phyloP scores from a whole-genome alignment of 495 filamentous ascomycete species.

The Glonium stellatum region DNA sequence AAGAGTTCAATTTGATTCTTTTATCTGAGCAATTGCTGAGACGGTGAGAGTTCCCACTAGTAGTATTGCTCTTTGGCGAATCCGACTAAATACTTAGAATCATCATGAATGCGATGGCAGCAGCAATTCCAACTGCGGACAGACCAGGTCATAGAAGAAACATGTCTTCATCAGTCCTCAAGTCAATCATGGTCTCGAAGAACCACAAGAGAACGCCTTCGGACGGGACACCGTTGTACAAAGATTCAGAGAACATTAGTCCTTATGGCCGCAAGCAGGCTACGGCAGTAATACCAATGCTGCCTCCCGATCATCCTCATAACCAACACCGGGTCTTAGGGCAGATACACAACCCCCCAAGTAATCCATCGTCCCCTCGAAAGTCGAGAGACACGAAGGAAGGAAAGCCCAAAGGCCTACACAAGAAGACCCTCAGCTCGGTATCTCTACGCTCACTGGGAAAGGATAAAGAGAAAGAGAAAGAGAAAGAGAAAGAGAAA shows the following conservation, averaged over 20 bases:
- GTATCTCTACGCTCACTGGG: constrained; percentile 57
- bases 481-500: constrained; percentile 49
- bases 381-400: constrained; percentile 36
- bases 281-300: constrained; percentile 13
- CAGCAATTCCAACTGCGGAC: background rate
- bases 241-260: constrained; percentile 19
- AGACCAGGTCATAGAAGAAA: constrained; percentile 32
- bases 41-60: background rate
- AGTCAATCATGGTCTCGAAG: constrained; percentile 50
- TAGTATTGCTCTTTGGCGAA: background rate
- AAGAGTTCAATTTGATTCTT: background rate
- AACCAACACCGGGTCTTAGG: constrained; percentile 15
- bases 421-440: constrained; percentile 62
- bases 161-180: constrained; percentile 51
- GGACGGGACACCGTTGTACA: constrained; percentile 29
- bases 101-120: constrained; percentile 3
- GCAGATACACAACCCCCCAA: constrained; percentile 14
- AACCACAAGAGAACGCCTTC: constrained; percentile 45
- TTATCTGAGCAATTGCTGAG: background rate
- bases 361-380: constrained; percentile 12
- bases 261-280: constrained; percentile 26
- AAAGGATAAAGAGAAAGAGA: constrained; percentile 47
- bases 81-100: background rate
- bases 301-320: constrained; percentile 28
- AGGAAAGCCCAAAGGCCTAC: constrained; percentile 33